Base-by-base conservation (phyloP, 2,329 filamentous ascomycete species). In the Fusarium miscanthi region DNA sequence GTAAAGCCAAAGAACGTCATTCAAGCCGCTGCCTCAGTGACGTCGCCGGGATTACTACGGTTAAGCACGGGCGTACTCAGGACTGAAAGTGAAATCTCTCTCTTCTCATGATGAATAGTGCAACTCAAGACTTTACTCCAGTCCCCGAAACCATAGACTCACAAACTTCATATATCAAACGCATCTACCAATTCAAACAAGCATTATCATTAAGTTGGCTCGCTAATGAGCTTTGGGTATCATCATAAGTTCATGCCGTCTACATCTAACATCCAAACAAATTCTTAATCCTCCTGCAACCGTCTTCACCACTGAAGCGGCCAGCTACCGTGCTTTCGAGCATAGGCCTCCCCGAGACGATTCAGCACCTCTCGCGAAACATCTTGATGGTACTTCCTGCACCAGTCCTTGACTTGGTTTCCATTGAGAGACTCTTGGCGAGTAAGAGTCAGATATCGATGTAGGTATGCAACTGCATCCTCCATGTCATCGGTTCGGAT, bases 21-120 rank as follows among this genome's bases (percentile, higher is more conserved):
- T 76, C 59, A 67, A 68, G 66, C 59, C 65, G 72, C 56, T 78
- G 76, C 76, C 76, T 77, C 69, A 59, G 67, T 76, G 72, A 61
- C 59, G 59, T 69, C 19, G 59, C 54, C 76, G 76, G 76, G 46
- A 56, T 73, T 78, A 72, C 74, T 59, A 63, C 76, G 76, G 76
- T 58, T 78, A 78, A 72, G 59, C 62, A 42, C 16, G 27, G 40
- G 40, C 25, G 19, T 40, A 21, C 38, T 46, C n/a, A 40, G 30
- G 53, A 38, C 48, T 68, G 14, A 19, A 40, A n/a, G 17, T 33
- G 21, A 33, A 41, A 19, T 31, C 30, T 43, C 38, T 27, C 33
- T 8, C 14, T 16, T 31, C n/a, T 27, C 31, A 43, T 54, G 38
- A 58, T 49, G 23, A 6, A 41, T 30, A n/a, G 14, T n/a, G 9